A percentile compares a stretch with the other conserved stretches of the same genome.
These are phyloP conservation scores for Aurifilum marmelostoma DNA, from an alignment of 2,329 filamentous ascomycete species.

Conservation along the genomic window DNA sequence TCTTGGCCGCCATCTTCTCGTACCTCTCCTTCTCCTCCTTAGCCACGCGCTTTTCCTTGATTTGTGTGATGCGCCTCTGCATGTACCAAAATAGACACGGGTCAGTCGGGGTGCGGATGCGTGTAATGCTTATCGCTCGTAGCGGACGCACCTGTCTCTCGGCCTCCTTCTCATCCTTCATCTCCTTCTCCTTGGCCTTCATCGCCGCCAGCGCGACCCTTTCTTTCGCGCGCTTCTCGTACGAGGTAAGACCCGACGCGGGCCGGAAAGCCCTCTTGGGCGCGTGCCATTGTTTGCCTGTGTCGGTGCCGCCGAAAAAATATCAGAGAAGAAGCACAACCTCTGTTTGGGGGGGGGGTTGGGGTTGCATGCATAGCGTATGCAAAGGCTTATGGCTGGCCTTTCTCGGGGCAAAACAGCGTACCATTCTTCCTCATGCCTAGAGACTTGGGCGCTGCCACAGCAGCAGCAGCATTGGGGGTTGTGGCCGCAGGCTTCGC, in stretches of 20 bases:
- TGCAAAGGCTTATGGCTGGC: not conserved
- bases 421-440: slow-evolving; percentile 86
- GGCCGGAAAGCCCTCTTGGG: slow-evolving; percentile 85
- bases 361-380: not conserved
- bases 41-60: slow-evolving; percentile 82
- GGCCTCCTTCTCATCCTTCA: slow-evolving; percentile 95
- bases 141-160: slow-evolving; percentile 69
- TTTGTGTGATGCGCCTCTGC: slow-evolving; percentile 74
- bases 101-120: slow-evolving; percentile 23
- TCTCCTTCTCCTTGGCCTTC: slow-evolving; percentile 91
- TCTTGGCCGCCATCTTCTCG: slow-evolving; percentile 93
- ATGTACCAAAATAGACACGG: slow-evolving; percentile 10
- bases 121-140: slow-evolving; percentile 9
- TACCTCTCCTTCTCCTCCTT: slow-evolving; percentile 95
- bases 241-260: slow-evolving; percentile 75
- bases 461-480: slow-evolving; percentile 17
- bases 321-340: slow-evolving; percentile 8
- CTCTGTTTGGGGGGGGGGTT: not conserved
- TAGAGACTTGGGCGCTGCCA: slow-evolving; percentile 42
- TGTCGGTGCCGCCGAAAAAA: slow-evolving; percentile 2
- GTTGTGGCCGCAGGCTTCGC: slow-evolving; percentile 40
- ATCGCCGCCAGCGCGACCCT: slow-evolving; percentile 72
- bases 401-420: slow-evolving; percentile 30
- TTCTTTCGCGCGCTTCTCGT: slow-evolving; percentile 73
- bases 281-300: slow-evolving; percentile 94